Percentiles rank a stretch among this genome's conserved stretches.
These are phyloP conservation scores for Scopulariopsis brevicaulis DNA, from an alignment of 2,329 filamentous ascomycete genomes.

Conservation along the genomic window DNA sequence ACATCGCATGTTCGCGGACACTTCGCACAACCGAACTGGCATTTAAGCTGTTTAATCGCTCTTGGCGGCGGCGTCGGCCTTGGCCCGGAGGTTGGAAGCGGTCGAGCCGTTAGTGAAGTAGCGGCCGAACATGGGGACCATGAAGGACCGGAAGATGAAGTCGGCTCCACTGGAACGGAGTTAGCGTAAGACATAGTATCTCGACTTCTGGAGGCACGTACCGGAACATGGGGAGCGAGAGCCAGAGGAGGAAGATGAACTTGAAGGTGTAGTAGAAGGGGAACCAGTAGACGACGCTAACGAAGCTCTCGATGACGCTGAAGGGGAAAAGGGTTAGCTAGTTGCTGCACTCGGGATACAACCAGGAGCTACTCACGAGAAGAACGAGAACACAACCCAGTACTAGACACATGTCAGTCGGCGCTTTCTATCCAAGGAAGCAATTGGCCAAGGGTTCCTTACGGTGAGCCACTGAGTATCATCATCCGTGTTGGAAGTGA, in stretches of 20 bases:
- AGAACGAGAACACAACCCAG: constrained; percentile 77
- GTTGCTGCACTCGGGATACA: constrained; percentile 6
- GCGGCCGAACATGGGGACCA: constrained; percentile 82
- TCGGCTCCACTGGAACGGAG: constrained; percentile 65
- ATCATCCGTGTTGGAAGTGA: constrained; percentile 58
- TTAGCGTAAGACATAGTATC: constrained; percentile 5
- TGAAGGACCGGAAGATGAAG: constrained; percentile 90
- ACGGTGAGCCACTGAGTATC: constrained; percentile 75
- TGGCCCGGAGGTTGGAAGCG: constrained; percentile 77
- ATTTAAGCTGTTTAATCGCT: constrained; percentile 39
- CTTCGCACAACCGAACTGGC: neutral
- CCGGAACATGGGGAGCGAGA: constrained; percentile 89
- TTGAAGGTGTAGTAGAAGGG: constrained; percentile 99
- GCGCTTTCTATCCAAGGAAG: too few species aligned
- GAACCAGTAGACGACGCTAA: constrained; percentile 88
- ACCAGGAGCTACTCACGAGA: constrained; percentile 41
- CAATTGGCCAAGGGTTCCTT: constrained; percentile 19
- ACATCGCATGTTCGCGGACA: neutral
- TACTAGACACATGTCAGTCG: constrained; percentile 38
- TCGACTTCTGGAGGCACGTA: constrained; percentile 39
- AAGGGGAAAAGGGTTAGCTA: neutral
- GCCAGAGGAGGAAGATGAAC: constrained; percentile 95
- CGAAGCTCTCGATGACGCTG: constrained; percentile 66
- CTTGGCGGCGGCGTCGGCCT: constrained; percentile 70
- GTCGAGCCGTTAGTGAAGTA: constrained; percentile 73